phyloP scores from a whole-genome alignment of 768 basidiomycete genomes.

The Phlebiopsis flavidoalba region DNA sequence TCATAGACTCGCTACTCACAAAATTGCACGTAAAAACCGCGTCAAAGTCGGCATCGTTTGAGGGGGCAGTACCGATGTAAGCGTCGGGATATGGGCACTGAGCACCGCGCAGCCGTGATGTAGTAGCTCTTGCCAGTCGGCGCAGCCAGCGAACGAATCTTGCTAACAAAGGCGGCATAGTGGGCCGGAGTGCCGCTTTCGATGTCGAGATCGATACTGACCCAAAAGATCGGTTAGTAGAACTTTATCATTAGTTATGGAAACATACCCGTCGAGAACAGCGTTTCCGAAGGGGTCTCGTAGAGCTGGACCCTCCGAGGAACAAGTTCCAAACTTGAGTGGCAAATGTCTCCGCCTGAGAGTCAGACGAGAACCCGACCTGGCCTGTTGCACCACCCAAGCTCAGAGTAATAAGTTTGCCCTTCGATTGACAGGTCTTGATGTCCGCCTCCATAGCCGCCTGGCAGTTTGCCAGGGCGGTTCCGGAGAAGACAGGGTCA shows the following conservation, averaged over 20 bases:
- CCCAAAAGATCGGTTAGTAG: too few species aligned
- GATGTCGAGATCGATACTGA: constrained; percentile 62
- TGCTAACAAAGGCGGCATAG: constrained; percentile 36
- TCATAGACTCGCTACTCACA: constrained; percentile 28
- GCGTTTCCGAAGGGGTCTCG: constrained; percentile 69
- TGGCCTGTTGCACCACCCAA: constrained; percentile 48
- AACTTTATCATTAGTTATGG: too few species aligned
- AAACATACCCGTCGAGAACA: constrained; percentile 59
- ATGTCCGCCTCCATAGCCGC: constrained; percentile 54
- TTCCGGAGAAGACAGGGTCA: constrained; percentile 59
- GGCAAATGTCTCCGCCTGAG: constrained; percentile 56
- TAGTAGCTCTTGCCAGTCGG: constrained; percentile 56
- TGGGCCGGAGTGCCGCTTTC: constrained; percentile 46
- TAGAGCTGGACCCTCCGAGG: constrained; percentile 55
- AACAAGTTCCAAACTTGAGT: constrained; percentile 71
- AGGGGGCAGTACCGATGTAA: constrained; percentile 52
- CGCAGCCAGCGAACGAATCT: constrained; percentile 46
- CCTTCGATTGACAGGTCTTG: constrained; percentile 48
- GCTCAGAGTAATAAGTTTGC: constrained; percentile 33
- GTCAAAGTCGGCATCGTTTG: constrained; percentile 60
- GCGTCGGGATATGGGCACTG: constrained; percentile 71
- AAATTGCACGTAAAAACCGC: constrained; percentile 72
- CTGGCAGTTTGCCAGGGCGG: constrained; percentile 57
- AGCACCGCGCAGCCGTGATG: constrained; percentile 59
- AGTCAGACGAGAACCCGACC: constrained; percentile 54